A percentile compares a stretch with the other conserved stretches of the same genome.
Conservation (phyloP, 768 basidiomycete genomes). For the Lentinula aciculospora region DNA sequence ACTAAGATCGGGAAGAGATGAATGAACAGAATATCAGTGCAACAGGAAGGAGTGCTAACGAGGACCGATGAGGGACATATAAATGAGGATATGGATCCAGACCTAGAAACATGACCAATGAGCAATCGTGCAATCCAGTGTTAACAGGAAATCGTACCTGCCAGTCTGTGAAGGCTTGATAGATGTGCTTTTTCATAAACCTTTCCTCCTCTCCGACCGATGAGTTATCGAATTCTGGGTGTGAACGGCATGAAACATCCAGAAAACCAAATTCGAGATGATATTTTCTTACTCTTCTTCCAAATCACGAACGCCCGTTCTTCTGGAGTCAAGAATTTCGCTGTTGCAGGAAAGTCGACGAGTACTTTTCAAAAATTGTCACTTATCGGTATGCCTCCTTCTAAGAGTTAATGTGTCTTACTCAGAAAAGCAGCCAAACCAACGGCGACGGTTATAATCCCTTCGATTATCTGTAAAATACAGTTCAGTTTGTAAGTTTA, state of each 20-base stretch:
- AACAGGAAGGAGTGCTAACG: conserved; percentile 33
- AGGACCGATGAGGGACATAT: conserved; percentile 54
- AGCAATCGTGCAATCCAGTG: not conserved
- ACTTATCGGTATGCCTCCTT: not conserved
- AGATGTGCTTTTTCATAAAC: conserved; percentile 47
- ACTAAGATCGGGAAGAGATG: conserved; percentile 27
- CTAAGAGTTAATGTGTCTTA: conserved; percentile 14
- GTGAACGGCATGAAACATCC: not conserved
- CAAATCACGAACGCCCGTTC: conserved; percentile 50
- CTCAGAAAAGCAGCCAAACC: conserved; percentile 49
- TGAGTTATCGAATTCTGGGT: conserved; percentile 47
- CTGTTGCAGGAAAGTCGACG: conserved; percentile 57
- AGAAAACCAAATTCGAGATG: not conserved
- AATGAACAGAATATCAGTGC: not conserved
- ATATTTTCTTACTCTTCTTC: conserved; percentile 41
- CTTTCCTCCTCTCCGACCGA: conserved; percentile 58
- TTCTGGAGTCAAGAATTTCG: conserved; percentile 55
- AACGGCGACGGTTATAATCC: conserved; percentile 52
- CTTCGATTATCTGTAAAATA: conserved; percentile 50
- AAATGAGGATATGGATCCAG: conserved; percentile 52
- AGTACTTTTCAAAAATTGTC: conserved; percentile 32
- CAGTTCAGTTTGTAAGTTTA: not conserved
- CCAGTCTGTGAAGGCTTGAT: conserved; percentile 57
- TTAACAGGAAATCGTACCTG: conserved; percentile 30
- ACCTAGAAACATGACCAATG: conserved; percentile 10